Evolutionary conservation across 2,329 filamentous ascomycete species (phyloP).

Genomic region (Fusarium veterinarium): DNA sequence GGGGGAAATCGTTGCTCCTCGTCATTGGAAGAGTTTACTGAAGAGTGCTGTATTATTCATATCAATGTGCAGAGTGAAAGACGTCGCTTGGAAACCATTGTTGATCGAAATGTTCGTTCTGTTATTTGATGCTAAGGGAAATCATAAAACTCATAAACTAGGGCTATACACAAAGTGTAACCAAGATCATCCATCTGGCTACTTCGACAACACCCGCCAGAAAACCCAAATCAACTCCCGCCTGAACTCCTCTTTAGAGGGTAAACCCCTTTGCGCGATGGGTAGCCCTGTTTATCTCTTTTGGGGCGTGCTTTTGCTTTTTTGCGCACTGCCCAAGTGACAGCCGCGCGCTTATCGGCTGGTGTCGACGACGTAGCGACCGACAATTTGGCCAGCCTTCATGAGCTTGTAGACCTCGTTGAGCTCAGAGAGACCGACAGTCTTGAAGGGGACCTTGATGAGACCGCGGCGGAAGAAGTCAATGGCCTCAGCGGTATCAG

Average conservation of each 20-base stretch:
- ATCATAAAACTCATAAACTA: constrained; percentile 44
- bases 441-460: constrained; percentile 90
- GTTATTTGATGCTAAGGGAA: constrained; percentile 42
- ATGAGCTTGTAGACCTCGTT: constrained; percentile 83
- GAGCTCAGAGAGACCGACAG: constrained; percentile 82
- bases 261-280: constrained; percentile 38
- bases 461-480: constrained; percentile 88
- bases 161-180: constrained; percentile 39
- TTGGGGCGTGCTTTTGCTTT: constrained; percentile 3
- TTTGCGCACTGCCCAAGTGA: constrained; percentile 26
- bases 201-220: constrained; percentile 41
- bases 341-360: constrained; percentile 61
- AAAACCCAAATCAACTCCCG: constrained; percentile 44
- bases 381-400: constrained; percentile 77
- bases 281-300: constrained; percentile 34
- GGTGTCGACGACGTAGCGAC: constrained; percentile 83
- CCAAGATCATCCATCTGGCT: constrained; percentile 38
- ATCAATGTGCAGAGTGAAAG: background rate
- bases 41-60: background rate
- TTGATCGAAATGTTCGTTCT: constrained; percentile 38
- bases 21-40: background rate
- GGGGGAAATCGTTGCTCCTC: background rate
- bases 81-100: background rate
- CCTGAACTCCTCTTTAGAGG: constrained; percentile 44
- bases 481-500: constrained; percentile 87